A percentile compares a stretch with the other conserved stretches of the same genome.
phyloP scores from a whole-genome alignment of 1,139 yeast genomes.

The Candida labiduridarum region DNA sequence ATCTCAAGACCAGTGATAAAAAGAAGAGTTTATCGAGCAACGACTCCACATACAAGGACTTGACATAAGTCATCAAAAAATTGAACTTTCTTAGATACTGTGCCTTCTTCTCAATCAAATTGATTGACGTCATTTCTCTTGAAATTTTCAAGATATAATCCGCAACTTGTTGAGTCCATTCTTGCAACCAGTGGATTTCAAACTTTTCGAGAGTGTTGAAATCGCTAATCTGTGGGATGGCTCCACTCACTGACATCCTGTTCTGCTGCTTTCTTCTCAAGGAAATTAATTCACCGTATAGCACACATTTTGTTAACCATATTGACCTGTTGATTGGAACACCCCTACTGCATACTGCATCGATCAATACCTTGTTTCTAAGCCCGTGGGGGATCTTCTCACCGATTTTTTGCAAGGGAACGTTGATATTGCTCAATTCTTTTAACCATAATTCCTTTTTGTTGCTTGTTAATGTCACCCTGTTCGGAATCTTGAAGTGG shows the following conservation, averaged over 20 bases:
- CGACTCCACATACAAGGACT: slow-evolving; percentile 68
- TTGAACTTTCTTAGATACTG: slow-evolving; percentile 56
- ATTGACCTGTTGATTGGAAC: slow-evolving; percentile 80
- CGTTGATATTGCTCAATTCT: slow-evolving; percentile 68
- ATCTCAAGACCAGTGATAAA: slow-evolving; percentile 62
- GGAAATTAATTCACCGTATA: slow-evolving; percentile 77
- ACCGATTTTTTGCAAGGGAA: slow-evolving; percentile 68
- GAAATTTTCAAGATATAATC: slow-evolving; percentile 60
- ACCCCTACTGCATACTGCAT: slow-evolving; percentile 63
- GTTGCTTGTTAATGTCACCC: slow-evolving; percentile 87
- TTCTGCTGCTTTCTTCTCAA: slow-evolving; percentile 52
- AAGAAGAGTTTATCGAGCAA: slow-evolving; percentile 65
- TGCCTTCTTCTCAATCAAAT: slow-evolving; percentile 33
- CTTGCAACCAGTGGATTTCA: slow-evolving; percentile 71
- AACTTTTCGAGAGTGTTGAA: slow-evolving; percentile 28
- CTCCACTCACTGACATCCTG: slow-evolving; percentile 15
- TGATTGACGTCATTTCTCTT: slow-evolving; percentile 33
- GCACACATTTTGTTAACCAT: slow-evolving; percentile 88
- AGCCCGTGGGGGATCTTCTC: slow-evolving; percentile 92
- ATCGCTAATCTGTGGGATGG: slow-evolving; percentile 6
- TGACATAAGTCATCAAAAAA: slow-evolving; percentile 60
- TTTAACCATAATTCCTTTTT: slow-evolving; percentile 83
- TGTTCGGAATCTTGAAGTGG: slow-evolving; percentile 74
- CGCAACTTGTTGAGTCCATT: slow-evolving; percentile 84
- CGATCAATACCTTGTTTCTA: slow-evolving; percentile 69